phyloP scores from a whole-genome alignment of 768 basidiomycete species.

The Erythrobasidium yunnanense region DNA sequence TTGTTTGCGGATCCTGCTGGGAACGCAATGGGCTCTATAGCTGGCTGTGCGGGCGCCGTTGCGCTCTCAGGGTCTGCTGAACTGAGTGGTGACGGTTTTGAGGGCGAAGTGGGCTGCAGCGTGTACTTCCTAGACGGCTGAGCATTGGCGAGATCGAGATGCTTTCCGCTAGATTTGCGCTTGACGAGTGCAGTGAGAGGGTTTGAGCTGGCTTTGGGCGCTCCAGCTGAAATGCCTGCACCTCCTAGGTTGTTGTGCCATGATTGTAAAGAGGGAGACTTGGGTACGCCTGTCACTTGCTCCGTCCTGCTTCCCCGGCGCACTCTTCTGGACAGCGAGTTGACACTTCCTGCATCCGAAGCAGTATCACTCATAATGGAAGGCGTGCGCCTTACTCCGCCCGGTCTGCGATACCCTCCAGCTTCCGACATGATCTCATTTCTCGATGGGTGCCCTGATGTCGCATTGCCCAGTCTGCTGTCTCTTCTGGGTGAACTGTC shows the following conservation, averaged over 20 bases:
- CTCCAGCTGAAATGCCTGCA: not conserved
- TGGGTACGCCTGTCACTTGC: not conserved
- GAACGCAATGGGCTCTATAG: not conserved
- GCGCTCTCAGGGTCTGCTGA: not conserved
- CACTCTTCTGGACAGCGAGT: not conserved
- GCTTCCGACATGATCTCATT: conserved; percentile 23
- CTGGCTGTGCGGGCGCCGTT: not conserved
- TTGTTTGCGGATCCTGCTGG: not conserved
- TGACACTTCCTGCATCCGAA: conserved; percentile 16
- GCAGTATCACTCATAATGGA: conserved; percentile 1
- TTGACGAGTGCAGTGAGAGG: conserved; percentile 1
- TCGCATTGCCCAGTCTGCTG: not conserved
- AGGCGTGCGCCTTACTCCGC: not conserved
- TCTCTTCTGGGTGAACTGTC: not conserved
- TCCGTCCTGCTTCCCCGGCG: conserved; percentile 15
- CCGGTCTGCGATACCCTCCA: conserved; percentile 2
- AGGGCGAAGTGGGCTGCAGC: conserved; percentile 6
- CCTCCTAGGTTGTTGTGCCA: conserved; percentile 19
- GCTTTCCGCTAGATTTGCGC: not conserved
- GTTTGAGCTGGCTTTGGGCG: not conserved
- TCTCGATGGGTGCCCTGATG: not conserved
- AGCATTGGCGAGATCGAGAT: not conserved
- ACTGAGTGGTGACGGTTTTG: not conserved
- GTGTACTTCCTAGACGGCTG: conserved; percentile 12
- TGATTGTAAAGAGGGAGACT: not conserved